phyloP scores from a whole-genome alignment of 2,329 filamentous ascomycete genomes.

The Phaeoacremonium minimum region DNA sequence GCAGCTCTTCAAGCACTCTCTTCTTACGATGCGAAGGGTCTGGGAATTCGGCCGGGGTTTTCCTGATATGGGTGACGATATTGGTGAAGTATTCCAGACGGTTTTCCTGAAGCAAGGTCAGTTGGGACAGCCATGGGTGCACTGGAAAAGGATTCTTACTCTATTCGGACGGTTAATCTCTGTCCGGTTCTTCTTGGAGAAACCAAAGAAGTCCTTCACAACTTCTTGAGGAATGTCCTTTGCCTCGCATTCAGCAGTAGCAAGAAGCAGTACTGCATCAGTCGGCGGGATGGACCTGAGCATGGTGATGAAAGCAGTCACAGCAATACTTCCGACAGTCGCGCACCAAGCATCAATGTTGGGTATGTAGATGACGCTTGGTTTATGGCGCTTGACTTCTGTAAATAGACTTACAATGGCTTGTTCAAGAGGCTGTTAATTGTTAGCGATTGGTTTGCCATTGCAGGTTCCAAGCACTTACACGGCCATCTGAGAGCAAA shows the following conservation, averaged over 20 bases:
- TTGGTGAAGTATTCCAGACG: slow-evolving; percentile 77
- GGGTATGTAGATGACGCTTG: slow-evolving; percentile 92
- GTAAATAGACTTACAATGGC: slow-evolving; percentile 87
- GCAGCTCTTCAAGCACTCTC: slow-evolving; percentile 72
- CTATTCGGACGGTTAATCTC: slow-evolving; percentile 63
- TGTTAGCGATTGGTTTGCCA: slow-evolving; percentile 17
- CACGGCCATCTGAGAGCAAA: slow-evolving; percentile 77
- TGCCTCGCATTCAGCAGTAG: slow-evolving; percentile 70
- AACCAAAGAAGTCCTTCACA: slow-evolving; percentile 78
- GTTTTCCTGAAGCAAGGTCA: slow-evolving; percentile 33
- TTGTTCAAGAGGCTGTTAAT: slow-evolving; percentile 66
- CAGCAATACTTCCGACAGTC: slow-evolving; percentile 55
- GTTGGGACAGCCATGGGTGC: neutral
- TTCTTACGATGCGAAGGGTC: slow-evolving; percentile 83
- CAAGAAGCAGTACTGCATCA: slow-evolving; percentile 83
- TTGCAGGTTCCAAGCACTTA: slow-evolving; percentile 29
- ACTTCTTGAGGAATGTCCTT: slow-evolving; percentile 59
- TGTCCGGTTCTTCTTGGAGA: slow-evolving; percentile 73
- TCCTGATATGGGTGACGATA: slow-evolving; percentile 72
- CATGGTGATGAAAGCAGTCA: slow-evolving; percentile 80
- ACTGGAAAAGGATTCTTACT: slow-evolving; percentile 35
- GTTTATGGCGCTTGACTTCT: slow-evolving; percentile 90
- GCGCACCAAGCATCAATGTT: slow-evolving; percentile 85
- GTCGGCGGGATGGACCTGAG: slow-evolving; percentile 80
- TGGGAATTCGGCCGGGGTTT: slow-evolving; percentile 79